Evolutionary conservation across 257 asterid species (phyloP).

Genomic region (Nicotiana knightiana): DNA sequence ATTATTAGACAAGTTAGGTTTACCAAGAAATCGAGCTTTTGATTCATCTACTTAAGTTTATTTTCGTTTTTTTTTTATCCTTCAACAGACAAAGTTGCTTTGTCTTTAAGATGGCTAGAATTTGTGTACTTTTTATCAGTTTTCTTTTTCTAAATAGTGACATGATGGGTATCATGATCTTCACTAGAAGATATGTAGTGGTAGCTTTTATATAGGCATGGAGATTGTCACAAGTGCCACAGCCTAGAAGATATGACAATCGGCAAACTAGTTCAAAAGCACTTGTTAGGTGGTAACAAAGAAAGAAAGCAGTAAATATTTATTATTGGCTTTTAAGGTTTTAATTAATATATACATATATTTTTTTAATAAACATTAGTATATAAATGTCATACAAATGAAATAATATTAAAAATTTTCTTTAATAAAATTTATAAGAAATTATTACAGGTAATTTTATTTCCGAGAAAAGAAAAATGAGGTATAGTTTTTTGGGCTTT

Average conservation of each 20-base stretch:
- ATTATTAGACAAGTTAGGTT: background rate
- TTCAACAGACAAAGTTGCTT: background rate
- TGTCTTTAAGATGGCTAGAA: background rate
- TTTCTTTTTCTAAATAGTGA: background rate
- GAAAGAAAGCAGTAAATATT: too few relatives aligned
- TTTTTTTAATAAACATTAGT: too few relatives aligned
- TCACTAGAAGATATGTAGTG: background rate
- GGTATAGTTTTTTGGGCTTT: background rate
- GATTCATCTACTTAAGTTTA: background rate
- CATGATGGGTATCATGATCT: background rate
- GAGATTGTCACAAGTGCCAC: background rate
- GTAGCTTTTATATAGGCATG: background rate
- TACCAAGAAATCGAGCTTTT: background rate
- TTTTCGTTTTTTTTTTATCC: background rate
- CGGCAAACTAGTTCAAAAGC: too few relatives aligned
- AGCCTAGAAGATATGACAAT: background rate
- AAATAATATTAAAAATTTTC: too few relatives aligned
- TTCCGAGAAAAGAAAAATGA: background rate
- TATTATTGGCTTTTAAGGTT: too few relatives aligned
- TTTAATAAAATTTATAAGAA: too few relatives aligned
- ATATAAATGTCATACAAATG: too few relatives aligned
- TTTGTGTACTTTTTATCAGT: background rate
- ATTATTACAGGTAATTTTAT: background rate
- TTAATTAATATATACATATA: too few relatives aligned
- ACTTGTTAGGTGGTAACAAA: too few relatives aligned